Conservation (phyloP, 1,284 basidiomycete species). For the Gomphus sp. region DNA sequence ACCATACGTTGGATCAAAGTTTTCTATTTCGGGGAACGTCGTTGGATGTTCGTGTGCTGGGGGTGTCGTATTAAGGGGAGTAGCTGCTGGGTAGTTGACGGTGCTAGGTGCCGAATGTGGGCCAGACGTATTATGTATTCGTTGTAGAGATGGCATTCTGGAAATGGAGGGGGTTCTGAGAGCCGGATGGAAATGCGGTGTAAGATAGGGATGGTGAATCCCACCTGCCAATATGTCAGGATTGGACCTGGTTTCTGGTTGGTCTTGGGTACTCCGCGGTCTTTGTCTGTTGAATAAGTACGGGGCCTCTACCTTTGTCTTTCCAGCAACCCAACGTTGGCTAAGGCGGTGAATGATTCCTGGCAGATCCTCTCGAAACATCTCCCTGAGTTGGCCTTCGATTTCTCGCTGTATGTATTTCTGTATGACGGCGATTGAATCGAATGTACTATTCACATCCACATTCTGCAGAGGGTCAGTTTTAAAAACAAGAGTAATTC, state of each 20-base stretch:
- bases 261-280: slow-evolving; percentile 25
- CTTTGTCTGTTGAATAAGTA: slow-evolving; percentile 47
- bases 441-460: slow-evolving; percentile 96
- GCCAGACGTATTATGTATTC: neutral
- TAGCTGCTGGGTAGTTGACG: neutral
- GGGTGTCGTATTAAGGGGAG: neutral
- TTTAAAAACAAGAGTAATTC: slow-evolving; percentile 99
- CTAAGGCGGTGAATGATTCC: slow-evolving; percentile 94
- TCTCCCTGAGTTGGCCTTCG: slow-evolving; percentile 92
- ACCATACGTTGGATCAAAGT: slow-evolving; percentile 96
- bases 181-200: slow-evolving; percentile 8
- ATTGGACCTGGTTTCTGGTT: slow-evolving; percentile 22
- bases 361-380: slow-evolving; percentile 96
- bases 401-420: slow-evolving; percentile 97
- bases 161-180: neutral
- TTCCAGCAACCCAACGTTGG: slow-evolving; percentile 81
- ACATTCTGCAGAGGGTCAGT: slow-evolving; percentile 98
- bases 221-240: slow-evolving; percentile 19
- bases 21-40: slow-evolving; percentile 76
- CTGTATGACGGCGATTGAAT: slow-evolving; percentile 96
- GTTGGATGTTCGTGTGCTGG: slow-evolving; percentile 31
- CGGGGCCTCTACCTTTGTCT: slow-evolving; percentile 72
- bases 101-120: slow-evolving; percentile 7
- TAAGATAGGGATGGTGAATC: slow-evolving; percentile 18
- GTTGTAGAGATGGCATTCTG: neutral